Conservation (phyloP, 2,329 filamentous ascomycete species). For the Penicillium occitanis region DNA sequence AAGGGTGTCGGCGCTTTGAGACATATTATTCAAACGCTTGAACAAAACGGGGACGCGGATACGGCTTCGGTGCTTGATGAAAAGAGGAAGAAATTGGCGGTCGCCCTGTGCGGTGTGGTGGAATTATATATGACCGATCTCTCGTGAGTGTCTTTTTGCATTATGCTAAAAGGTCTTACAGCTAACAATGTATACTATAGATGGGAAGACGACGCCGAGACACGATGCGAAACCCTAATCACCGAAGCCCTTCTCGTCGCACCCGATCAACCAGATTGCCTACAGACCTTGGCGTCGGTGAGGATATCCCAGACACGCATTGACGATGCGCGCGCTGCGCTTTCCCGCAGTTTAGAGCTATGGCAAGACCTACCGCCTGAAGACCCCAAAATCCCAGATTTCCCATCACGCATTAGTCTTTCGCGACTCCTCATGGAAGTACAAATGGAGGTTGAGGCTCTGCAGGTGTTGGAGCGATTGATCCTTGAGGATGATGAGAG, state of each 20-base stretch:
- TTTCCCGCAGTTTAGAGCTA: conserved; percentile 74
- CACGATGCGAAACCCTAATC: conserved; percentile 80
- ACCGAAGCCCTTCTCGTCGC: conserved; percentile 87
- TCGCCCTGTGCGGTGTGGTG: conserved; percentile 87
- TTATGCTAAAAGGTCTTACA: not conserved
- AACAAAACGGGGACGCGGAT: conserved; percentile 47
- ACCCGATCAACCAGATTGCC: conserved; percentile 78
- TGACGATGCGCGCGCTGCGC: conserved; percentile 76
- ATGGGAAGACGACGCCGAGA: conserved; percentile 85
- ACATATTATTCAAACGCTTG: conserved; percentile 65
- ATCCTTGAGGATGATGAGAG: conserved; percentile 88
- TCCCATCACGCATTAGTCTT: conserved; percentile 79
- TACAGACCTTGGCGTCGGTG: conserved; percentile 92
- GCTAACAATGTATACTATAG: conserved; percentile 30
- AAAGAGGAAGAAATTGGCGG: conserved; percentile 78
- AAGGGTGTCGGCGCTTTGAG: conserved; percentile 69
- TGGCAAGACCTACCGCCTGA: conserved; percentile 77
- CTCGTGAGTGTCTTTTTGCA: conserved; percentile 56
- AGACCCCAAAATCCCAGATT: conserved; percentile 75
- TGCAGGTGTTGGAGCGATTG: conserved; percentile 79
- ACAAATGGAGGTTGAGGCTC: conserved; percentile 77
- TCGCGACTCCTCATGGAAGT: conserved; percentile 86
- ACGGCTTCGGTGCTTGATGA: conserved; percentile 56
- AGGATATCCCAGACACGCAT: conserved; percentile 80
- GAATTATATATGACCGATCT: conserved; percentile 99